Base-by-base conservation (phyloP, 169 alveolate species). In the Theileria parva region DNA sequence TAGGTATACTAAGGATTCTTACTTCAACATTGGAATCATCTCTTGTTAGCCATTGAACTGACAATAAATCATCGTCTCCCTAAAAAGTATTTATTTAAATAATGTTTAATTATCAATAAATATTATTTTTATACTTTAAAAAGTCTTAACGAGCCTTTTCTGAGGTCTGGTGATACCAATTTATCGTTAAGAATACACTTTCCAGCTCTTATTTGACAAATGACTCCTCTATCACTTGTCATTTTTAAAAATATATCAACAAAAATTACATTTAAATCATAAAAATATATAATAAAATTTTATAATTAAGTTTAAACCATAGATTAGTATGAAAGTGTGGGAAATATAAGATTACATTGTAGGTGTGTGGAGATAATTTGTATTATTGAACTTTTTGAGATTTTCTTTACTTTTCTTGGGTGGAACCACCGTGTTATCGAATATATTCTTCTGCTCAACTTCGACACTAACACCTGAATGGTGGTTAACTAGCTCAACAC, bases 161-260 rank as follows among this genome's bases (percentile, higher is more conserved):
- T 21, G 48, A 67, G 73, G 51, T 77, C 86, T 3, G 92, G 92
- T 25, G 80, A 70, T 23, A 76, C 79, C 34, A 66, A 34, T 68
- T 70, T 55, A 17, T 80, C 91, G 28, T 86, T 79, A 21, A 64
- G 12, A 32, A 25, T 55, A 61, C 92, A 86, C 72, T 81, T 86
- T 37, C 92, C 92, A 5, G 92, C 92, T 50, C 77, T 55, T 17
- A 83, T 69, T 68, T 74, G 67, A 67, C 85, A 83, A 25, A 83
- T 9, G 6, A 73, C 79, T 0, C 75, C 86, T 12, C 23, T 68
- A 51, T 60, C 71, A 11, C 67, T 11, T 9, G 34, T 28, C 88
- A 80, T 80, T 25, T 59, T 25, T 25, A 23, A 25, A 11, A 59
- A 23, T 32, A 5, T 32, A 32, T 32, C 1, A 32, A 32, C 5